Base-by-base conservation (phyloP, 352 stramenopile genomes). In the Pythium biforme region DNA sequence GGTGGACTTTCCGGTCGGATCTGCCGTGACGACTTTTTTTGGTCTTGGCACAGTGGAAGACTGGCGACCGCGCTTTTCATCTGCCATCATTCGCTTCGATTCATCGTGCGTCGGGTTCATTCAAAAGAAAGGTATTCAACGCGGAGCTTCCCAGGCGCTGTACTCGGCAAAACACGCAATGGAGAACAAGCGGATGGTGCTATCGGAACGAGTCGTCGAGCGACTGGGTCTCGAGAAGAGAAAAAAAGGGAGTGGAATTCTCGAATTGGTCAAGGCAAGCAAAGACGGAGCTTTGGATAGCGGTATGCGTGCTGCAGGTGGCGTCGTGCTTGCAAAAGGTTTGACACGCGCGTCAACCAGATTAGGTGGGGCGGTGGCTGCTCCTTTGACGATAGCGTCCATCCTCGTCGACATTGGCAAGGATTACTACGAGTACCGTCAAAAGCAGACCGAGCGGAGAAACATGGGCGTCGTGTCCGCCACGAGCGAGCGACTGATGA, bases 381-480 rank as follows among this genome's bases (percentile, higher is more conserved):
- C 86, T 10, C 86, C 86, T 1, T 69, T 94, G 15, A 83, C 86
- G 10, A 84, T 95, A 43, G 86, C 86, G 6, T 92, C 86, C 27
- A 95, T 95, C 48, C 71, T 95, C 3, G 83, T 95, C 17, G 86
- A 95, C 63, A 83, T 95, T 33, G 84, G 86, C 15, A 92, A 92
- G 43, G 86, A 95, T 55, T 95, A 92, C 55, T 88, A 88, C 51
- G 73, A 92, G 19, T 95, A 91, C 68, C 83, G 86, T 39, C 77
- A 88, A 47, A 83, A 83, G 29, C 78, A 89, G 55, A 83, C 72
- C n/a, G 82, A 92, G 57, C 70, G 83, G 27, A 89, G 88, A 47
- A 72, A 63, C 20, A 68, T 87, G 23, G 82, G 82, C 22, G 72
- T 92, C 43, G 69, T 90, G 0, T 94, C 86, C 0, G 70, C 69